phyloP scores from a whole-genome alignment of 805 yeast genomes.

The Wickerhamiella cacticola region DNA sequence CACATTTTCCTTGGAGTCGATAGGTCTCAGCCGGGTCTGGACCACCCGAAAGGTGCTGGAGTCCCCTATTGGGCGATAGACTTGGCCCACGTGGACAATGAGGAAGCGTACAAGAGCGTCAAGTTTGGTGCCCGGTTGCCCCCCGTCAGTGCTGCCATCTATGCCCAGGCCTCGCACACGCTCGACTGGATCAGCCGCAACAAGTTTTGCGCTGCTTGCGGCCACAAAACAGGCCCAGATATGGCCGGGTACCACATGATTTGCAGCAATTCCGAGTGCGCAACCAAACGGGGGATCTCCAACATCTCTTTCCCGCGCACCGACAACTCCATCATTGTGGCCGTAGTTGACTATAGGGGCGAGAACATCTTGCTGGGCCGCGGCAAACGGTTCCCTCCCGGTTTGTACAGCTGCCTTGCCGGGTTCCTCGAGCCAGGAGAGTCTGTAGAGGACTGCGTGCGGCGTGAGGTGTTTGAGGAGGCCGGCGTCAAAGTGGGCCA shows the following conservation, averaged over 20 bases:
- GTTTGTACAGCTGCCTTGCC: constrained; percentile 75
- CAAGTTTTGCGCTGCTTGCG: constrained; percentile 80
- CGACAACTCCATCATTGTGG: constrained; percentile 78
- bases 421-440: constrained; percentile 96
- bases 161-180: constrained; percentile 72
- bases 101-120: constrained; percentile 5
- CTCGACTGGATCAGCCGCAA: constrained; percentile 73
- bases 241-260: constrained; percentile 33
- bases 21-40: background rate
- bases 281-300: constrained; percentile 39
- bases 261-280: constrained; percentile 26
- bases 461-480: constrained; percentile 91
- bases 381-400: constrained; percentile 45
- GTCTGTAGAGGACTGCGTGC: constrained; percentile 74
- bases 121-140: constrained; percentile 14
- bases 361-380: constrained; percentile 59
- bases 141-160: constrained; percentile 41
- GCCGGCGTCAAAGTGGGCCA: constrained; percentile 60
- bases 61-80: constrained; percentile 4
- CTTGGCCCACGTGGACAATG: constrained; percentile 19
- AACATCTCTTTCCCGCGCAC: constrained; percentile 87
- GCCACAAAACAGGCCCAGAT: constrained; percentile 33
- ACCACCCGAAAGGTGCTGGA: constrained; percentile 10
- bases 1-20: constrained; percentile 9
- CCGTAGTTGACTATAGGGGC: constrained; percentile 51